Conservation (phyloP, 1,139 yeast species). For the Blastobotrys apis region DNA sequence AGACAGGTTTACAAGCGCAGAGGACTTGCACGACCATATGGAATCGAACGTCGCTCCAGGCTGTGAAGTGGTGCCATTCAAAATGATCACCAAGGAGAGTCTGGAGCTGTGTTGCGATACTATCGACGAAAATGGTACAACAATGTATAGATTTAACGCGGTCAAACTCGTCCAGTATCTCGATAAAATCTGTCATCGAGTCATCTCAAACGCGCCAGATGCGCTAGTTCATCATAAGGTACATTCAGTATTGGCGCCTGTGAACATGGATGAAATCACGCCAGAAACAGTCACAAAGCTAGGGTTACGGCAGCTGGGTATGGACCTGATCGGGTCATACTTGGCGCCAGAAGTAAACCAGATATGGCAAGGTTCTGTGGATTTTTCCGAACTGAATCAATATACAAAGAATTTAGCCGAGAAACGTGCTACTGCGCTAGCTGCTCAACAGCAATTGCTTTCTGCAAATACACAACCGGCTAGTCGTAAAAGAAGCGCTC, state of each 20-base stretch:
- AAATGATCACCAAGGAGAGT: background rate
- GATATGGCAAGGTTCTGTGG: constrained; percentile 21
- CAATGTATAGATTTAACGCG: constrained; percentile 21
- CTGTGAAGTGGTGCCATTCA: constrained; percentile 4
- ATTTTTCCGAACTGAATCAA: constrained; percentile 21
- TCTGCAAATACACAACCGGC: background rate
- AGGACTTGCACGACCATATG: constrained; percentile 31
- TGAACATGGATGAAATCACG: constrained; percentile 24
- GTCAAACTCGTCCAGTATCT: constrained; percentile 23
- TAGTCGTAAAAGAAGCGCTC: constrained; percentile 9
- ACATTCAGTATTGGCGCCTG: constrained; percentile 3
- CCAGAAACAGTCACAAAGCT: constrained; percentile 23
- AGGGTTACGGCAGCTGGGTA: constrained; percentile 29
- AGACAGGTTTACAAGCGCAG: constrained; percentile 28
- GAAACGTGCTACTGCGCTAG: background rate
- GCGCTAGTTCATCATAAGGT: constrained; percentile 7
- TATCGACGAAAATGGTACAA: constrained; percentile 18
- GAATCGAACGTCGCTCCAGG: background rate
- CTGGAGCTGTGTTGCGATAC: constrained; percentile 15
- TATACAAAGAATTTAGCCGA: constrained; percentile 8
- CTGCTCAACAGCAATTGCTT: constrained; percentile 4
- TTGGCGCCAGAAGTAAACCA: constrained; percentile 24
- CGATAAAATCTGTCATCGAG: constrained; percentile 10
- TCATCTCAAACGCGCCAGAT: constrained; percentile 16
- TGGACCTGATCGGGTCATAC: constrained; percentile 31